Conservation (phyloP, 768 basidiomycete species). For the Ramaria sp. region DNA sequence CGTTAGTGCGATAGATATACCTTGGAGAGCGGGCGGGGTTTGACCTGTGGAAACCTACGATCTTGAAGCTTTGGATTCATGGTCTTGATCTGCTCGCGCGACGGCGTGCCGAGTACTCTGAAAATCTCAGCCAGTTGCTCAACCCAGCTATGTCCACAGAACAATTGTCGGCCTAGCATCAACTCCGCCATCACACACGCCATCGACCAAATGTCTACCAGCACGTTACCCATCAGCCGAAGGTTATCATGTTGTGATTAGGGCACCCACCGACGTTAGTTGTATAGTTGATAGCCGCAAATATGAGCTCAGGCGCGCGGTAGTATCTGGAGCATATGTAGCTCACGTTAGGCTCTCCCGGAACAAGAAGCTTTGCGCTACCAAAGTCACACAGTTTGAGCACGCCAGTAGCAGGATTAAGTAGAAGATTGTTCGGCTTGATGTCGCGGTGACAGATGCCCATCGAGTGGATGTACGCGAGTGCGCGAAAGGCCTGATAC, state of each 20-base stretch:
- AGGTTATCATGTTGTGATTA: not conserved
- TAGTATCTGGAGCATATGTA: constrained; percentile 99
- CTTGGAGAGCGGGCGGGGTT: constrained; percentile 98
- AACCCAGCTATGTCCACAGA: constrained; percentile 98
- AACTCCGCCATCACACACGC: constrained; percentile 99
- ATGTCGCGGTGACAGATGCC: constrained; percentile 99
- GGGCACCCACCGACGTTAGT: constrained; percentile 84
- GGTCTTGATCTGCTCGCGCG: constrained; percentile 99
- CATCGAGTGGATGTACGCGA: constrained; percentile 98
- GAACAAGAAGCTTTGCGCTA: constrained; percentile 94
- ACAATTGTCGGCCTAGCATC: constrained; percentile 97
- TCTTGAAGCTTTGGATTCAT: constrained; percentile 99
- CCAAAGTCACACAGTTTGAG: constrained; percentile 99
- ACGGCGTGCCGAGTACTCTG: constrained; percentile 97
- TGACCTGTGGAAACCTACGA: constrained; percentile 99
- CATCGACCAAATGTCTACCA: constrained; percentile 94
- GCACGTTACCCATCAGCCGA: not conserved
- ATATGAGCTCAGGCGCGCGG: constrained; percentile 97
- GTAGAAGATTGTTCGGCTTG: constrained; percentile 97
- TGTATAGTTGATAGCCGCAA: constrained; percentile 98
- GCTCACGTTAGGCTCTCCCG: constrained; percentile 97
- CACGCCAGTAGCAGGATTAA: constrained; percentile 94
- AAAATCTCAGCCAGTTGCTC: constrained; percentile 99
- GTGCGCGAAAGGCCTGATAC: constrained; percentile 96
- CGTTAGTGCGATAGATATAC: constrained; percentile 25